Base-by-base conservation (phyloP, 257 asterid genomes). In the Fraxinus excelsior region DNA sequence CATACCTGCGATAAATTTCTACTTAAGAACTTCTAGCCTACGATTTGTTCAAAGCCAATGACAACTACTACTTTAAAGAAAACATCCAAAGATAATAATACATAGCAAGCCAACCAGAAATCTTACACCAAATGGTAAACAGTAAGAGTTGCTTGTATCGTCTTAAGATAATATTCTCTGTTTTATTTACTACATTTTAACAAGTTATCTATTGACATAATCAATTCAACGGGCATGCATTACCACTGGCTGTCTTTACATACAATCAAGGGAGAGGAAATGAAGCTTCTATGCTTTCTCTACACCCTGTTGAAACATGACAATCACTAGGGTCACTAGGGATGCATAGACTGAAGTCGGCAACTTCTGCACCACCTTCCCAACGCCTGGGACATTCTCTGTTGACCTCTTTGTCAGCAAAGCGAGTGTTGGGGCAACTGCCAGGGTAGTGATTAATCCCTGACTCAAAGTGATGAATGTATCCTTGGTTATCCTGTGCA, bases 381-480 rank as follows among this genome's bases (percentile, higher is more conserved):
- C 99, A 2, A 94, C 87, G 18, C 85, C 91, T 0, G 97, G 99
- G 23, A 92, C 90, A 37, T 96, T 94, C 85, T 94, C 98, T 13
- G 97, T 91, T 0, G 97, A 65, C 88, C 89, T 86, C 83, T 92
- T 92, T 32, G 97, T 91, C 18, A 92, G 82, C 81, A 94, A 0
- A 70, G 99, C 99, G 67, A 94, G 82, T 1, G 97, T 85, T 68
- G 99, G 99, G 74, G 97, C 97, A 23, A 88, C 94, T 23, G 97
- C 99, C 82, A 94, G 78, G 21, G 96, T 73, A 62, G 91, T 72
- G 18, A 94, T 85, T 89, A 94, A 69, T 71, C 96, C 95, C 75
- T 91, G 96, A 75, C 99, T 92, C 14, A 94, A 91, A 5, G 80
- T 82, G 70, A 87, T 72, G 85, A 94, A 89, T 6, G 96, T 80